Evolutionary conservation across 306 rosid species (phyloP), one percentile per base, ranked within the genome.

Genomic region (Vicia faba): DNA sequence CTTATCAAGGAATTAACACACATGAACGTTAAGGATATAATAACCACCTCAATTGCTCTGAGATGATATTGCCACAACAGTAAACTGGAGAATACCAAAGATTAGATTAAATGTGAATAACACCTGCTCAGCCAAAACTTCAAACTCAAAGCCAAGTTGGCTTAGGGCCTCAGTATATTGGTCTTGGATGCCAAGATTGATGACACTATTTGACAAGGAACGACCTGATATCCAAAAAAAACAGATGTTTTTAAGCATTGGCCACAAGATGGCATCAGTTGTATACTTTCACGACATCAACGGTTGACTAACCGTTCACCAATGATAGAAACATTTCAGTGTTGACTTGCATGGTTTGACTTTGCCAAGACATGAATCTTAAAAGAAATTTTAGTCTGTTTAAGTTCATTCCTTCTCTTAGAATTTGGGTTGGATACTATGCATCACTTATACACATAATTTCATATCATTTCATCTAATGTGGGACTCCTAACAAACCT

Each of bases 91-190:
- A 66, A 61, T 43, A 53, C 45, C 67, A 67, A 66, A 51, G 11
- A 72, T 53, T 25, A 61, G 51, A 61, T 53, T 7, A 67, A 67
- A 66, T 8, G 8, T 33, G 26, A 67, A 63, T 54, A 61, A 25
- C 44, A 87, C 89, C 87, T 87, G 93, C 76, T 87, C 93, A 1
- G 93, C 90, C 73, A 87, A 59, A 80, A 87, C 93, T 71, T 87
- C 93, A 68, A 74, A 84, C 78, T 87, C 93, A 79, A 87, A 87
- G 19, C 93, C 93, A 72, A 87, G 93, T 71, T 87, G 90, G 70
- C 72, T 83, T 68, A 87, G 75, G 78, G 93, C 93, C 72, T 87
- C 88, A 4, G 88, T 84, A 82, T 76, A 87, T 74, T 87, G 88
- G 67, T 87, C 93, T 58, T 81, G 80, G 60, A 87, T 83, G 28